phyloP scores from a whole-genome alignment of 1,284 basidiomycete species.

The Leccinum subfulvum region DNA sequence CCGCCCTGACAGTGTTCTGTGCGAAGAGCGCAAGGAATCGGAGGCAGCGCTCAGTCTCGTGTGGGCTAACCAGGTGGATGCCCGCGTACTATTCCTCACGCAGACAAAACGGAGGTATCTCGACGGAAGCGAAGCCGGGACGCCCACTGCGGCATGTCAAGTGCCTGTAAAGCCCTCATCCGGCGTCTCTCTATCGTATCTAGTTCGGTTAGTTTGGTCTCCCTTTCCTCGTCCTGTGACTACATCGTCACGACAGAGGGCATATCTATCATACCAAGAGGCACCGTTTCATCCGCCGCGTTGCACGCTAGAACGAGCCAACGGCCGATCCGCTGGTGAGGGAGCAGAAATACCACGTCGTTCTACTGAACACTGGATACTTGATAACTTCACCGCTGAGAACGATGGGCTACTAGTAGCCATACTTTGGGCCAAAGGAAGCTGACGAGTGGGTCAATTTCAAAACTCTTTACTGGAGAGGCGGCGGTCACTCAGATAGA shows the following conservation, averaged over 20 bases:
- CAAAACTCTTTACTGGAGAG: slow-evolving; percentile 29
- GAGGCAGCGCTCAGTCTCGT: slow-evolving; percentile 83
- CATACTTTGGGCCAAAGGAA: slow-evolving; percentile 25
- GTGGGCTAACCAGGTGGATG: slow-evolving; percentile 90
- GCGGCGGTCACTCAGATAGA: slow-evolving; percentile 21
- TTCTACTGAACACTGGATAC: slow-evolving; percentile 41
- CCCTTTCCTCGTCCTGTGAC: slow-evolving; percentile 59
- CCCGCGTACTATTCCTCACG: slow-evolving; percentile 39
- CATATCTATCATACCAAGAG: slow-evolving; percentile 40
- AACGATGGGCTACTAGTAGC: slow-evolving; percentile 6
- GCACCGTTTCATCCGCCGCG: slow-evolving; percentile 13
- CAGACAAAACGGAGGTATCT: slow-evolving; percentile 69
- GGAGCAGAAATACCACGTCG: slow-evolving; percentile 25
- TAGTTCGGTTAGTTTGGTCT: slow-evolving; percentile 54
- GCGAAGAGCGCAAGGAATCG: slow-evolving; percentile 52
- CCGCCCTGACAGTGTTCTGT: slow-evolving; percentile 53
- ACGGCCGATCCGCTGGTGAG: not conserved
- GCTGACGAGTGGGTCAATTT: slow-evolving; percentile 33
- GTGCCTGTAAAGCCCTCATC: slow-evolving; percentile 38
- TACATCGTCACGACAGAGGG: slow-evolving; percentile 68
- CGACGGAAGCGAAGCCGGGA: slow-evolving; percentile 30
- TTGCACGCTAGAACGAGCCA: slow-evolving; percentile 4
- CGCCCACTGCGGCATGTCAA: not conserved
- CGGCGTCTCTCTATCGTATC: slow-evolving; percentile 69
- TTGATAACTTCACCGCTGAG: slow-evolving; percentile 24